Conservation (phyloP, 2,329 filamentous ascomycete species). For the Penicillium thymicola region DNA sequence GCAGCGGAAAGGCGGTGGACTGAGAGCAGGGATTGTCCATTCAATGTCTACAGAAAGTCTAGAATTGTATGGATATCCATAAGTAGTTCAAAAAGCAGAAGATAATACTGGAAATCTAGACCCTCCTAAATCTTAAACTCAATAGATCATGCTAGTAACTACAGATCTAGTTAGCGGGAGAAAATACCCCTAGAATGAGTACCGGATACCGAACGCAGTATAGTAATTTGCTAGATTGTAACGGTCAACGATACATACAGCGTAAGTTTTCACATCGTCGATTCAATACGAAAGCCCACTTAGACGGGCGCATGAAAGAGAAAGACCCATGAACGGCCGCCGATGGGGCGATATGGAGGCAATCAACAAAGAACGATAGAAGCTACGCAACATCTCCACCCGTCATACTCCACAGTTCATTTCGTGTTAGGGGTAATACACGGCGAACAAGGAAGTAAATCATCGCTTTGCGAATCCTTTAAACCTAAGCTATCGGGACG, state of each 20-base stretch:
- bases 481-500: conserved; percentile 8
- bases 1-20: not conserved
- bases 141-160: not conserved
- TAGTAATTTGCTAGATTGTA: conserved; percentile 1
- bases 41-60: not conserved
- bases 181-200: not conserved
- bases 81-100: not conserved
- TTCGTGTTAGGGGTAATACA: not conserved
- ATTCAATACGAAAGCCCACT: conserved; percentile 2
- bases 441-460: not conserved
- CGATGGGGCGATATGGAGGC: not conserved
- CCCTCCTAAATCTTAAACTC: not conserved
- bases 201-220: not conserved
- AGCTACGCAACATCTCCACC: not conserved
- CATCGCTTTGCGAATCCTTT: not conserved
- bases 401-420: conserved; percentile 10
- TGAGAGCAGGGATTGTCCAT: not conserved
- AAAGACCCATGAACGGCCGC: not conserved
- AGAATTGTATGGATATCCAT: not conserved
- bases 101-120: not conserved
- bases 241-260: not conserved
- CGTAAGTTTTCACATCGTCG: not conserved
- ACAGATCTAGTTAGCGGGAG: not conserved
- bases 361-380: conserved; percentile 7
- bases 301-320: not conserved